Evolutionary conservation across 495 filamentous ascomycete species (phyloP).

Genomic region (Astrothelium macrocarpum): DNA sequence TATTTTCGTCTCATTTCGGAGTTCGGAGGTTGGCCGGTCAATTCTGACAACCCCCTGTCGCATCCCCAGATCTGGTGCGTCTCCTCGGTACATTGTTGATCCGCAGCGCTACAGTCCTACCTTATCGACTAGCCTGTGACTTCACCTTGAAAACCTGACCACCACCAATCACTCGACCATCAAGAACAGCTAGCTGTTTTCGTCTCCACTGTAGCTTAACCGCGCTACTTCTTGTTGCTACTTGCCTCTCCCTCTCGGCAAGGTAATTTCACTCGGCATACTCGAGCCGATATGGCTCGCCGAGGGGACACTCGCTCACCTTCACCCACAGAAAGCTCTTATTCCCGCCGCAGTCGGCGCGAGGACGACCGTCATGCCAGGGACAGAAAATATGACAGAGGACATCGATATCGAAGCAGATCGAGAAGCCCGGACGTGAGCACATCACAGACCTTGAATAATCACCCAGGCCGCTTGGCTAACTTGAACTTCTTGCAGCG

Average conservation of each 20-base stretch:
- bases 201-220: not conserved
- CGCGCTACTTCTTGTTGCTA: not conserved
- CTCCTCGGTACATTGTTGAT: not conserved
- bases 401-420: constrained; percentile 9
- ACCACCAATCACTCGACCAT: not conserved
- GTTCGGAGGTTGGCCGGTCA: too few species aligned
- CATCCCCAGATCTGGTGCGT: too few species aligned
- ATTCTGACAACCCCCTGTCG: too few species aligned
- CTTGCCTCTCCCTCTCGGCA: not conserved
- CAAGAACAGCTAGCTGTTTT: not conserved
- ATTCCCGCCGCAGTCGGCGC: constrained; percentile 11
- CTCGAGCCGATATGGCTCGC: not conserved
- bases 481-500: not conserved
- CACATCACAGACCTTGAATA: not conserved
- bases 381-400: constrained; percentile 3
- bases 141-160: not conserved
- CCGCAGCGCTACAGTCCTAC: too few species aligned
- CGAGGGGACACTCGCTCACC: constrained; percentile 12
- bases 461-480: not conserved
- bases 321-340: constrained; percentile 14
- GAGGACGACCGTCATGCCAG: constrained; percentile 10
- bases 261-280: constrained; percentile 1
- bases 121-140: not conserved
- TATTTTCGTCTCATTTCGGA: too few species aligned
- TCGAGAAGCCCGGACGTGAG: constrained; percentile 8